Evolutionary conservation across 129 eudicot genomes (phyloP), one percentile per base, ranked within the genome.

Genomic region (Kitagawia praeruptora): DNA sequence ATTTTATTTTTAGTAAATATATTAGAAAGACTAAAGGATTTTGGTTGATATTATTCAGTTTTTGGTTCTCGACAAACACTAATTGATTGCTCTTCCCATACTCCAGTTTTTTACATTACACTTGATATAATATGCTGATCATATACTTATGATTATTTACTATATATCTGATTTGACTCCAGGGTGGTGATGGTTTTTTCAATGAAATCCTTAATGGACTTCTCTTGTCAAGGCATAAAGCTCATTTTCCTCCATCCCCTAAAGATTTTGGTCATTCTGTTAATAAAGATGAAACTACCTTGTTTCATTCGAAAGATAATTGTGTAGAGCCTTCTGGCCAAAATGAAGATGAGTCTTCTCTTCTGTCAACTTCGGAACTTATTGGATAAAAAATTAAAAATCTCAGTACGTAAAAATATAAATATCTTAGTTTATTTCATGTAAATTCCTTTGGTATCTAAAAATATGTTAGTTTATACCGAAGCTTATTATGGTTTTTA

Each of bases 131-230:
- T n/a, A 38, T 45, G 63, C 63, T 27, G 16, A 19, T 74, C 48
- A 18, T 69, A 5, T 46, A 28, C 6, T 11, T 79, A 12, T 8
- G 40, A 38, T 66, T 69, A 37, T 46, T 38, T 21, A 16, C 37
- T 6, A 18, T 42, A 16, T 67, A 16, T 67, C 25, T 47, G 34
- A 77, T 45, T 78, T 75, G 77, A 61, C 74, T 83, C 81, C 84
- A 95, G 98, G 98, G 98, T n/a, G 98, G 98, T 82, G 98, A 95
- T 84, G 98, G 98, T 53, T 86, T 95, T 80, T 95, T 95, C 84
- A 92, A 89, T 72, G 98, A 95, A 83, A 87, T 95, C 78, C 89
- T 95, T 39, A 95, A 95, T 34, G 98, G 97, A 74, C 75, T 92
- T 86, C 94, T 92, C 78, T 85, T 89, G 84, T 87, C 98, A 80